Conservation (phyloP, 2,329 filamentous ascomycete species). For the Cordyceps farinosa region DNA sequence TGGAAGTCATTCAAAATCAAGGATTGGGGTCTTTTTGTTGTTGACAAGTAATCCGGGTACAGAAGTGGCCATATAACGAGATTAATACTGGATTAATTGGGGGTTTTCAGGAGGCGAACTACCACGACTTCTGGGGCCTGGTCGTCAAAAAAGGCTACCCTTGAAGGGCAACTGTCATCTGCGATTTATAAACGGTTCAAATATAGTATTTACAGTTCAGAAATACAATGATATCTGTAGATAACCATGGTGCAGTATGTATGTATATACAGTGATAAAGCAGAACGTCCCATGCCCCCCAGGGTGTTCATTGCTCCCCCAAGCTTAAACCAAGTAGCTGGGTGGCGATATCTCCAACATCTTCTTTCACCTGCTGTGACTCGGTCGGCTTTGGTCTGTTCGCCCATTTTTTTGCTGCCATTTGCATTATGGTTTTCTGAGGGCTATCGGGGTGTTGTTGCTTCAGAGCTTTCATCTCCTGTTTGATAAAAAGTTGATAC, state of each 20-base stretch:
- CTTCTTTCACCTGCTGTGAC: slow-evolving; percentile 15
- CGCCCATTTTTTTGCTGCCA: slow-evolving; percentile 60
- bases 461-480: slow-evolving; percentile 61
- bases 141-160: background rate
- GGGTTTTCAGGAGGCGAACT: background rate
- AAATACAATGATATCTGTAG: slow-evolving; percentile 1
- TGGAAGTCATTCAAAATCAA: slow-evolving; percentile 72
- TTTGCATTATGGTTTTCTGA: slow-evolving; percentile 67
- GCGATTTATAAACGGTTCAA: background rate
- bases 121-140: background rate
- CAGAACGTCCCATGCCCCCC: background rate
- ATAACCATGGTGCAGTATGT: slow-evolving; percentile 3
- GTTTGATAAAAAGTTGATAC: slow-evolving; percentile 58
- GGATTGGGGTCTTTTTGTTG: slow-evolving; percentile 72
- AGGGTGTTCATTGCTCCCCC: slow-evolving; percentile 15
- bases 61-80: background rate
- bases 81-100: background rate
- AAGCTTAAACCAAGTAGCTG: slow-evolving; percentile 29
- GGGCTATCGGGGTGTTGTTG: slow-evolving; percentile 52
- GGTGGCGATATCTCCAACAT: slow-evolving; percentile 20
- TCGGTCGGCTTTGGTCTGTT: slow-evolving; percentile 20
- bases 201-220: slow-evolving; percentile 15
- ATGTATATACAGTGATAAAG: background rate
- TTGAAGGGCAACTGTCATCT: background rate
- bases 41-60: slow-evolving; percentile 17